Evolutionary conservation across 768 basidiomycete genomes (phyloP).

Genomic region (Panaeolus papilionaceus): DNA sequence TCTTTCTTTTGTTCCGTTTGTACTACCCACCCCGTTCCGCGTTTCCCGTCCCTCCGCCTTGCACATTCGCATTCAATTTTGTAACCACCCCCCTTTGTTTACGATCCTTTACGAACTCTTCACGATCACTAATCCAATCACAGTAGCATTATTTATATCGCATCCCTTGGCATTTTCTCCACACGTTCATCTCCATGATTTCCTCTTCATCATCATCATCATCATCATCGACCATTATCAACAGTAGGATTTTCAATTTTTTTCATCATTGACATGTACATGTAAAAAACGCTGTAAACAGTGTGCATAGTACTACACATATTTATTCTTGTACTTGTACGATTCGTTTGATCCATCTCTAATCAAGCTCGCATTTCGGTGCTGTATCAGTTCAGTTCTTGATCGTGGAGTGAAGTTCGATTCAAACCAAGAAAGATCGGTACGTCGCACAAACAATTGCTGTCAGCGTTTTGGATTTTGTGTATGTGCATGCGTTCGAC

Average conservation of each 20-base stretch:
- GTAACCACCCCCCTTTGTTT: not conserved
- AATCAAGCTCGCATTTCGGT: not conserved
- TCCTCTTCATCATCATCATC: not conserved
- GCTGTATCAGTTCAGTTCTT: not conserved
- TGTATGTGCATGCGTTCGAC: not conserved
- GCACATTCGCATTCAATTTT: not conserved
- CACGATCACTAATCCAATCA: conserved; percentile 9
- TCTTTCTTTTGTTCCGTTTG: not conserved
- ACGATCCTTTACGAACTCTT: conserved; percentile 5
- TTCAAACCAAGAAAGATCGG: not conserved
- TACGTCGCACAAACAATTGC: not conserved
- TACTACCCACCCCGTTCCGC: not conserved
- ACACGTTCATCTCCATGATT: not conserved
- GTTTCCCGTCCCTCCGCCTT: not conserved
- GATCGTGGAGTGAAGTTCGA: not conserved
- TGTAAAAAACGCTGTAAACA: not conserved
- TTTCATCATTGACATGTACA: not conserved
- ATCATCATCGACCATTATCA: not conserved
- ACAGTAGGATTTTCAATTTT: not conserved
- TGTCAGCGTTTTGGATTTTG: not conserved
- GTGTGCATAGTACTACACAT: not conserved
- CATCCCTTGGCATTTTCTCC: conserved; percentile 1
- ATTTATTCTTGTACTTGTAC: not conserved
- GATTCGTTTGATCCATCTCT: not conserved
- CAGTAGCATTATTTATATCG: conserved; percentile 11